phyloP scores from a whole-genome alignment of 2,329 filamentous ascomycete genomes.

The Colletotrichum tofieldiae region DNA sequence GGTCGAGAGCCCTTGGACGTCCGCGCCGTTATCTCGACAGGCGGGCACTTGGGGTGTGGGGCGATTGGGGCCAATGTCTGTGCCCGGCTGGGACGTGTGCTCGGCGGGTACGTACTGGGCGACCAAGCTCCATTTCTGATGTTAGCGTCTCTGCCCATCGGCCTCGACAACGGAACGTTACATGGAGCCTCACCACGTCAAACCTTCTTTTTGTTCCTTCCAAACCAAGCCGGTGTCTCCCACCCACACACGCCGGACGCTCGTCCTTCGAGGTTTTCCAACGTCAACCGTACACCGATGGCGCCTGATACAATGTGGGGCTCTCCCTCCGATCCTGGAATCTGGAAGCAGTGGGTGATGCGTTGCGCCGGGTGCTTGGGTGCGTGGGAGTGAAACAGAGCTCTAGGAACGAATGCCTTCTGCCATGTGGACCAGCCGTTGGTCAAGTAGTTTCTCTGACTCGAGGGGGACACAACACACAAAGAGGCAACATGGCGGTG shows the following conservation, averaged over 20 bases:
- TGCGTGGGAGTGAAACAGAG: constrained; percentile 40
- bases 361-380: constrained; percentile 38
- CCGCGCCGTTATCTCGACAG: constrained; percentile 2
- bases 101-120: constrained; percentile 8
- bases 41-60: neutral
- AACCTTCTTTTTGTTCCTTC: constrained; percentile 37
- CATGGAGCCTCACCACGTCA: constrained; percentile 43
- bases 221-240: constrained; percentile 8
- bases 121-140: constrained; percentile 23
- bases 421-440: constrained; percentile 38
- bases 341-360: constrained; percentile 19
- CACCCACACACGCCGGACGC: neutral
- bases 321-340: constrained; percentile 21
- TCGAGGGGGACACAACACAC: constrained; percentile 11
- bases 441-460: constrained; percentile 42
- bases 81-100: constrained; percentile 8
- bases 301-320: constrained; percentile 24
- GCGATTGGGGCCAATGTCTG: neutral
- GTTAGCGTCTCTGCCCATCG: constrained; percentile 39
- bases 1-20: constrained; percentile 7
- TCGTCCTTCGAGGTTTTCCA: constrained; percentile 10
- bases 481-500: constrained; percentile 35
- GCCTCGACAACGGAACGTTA: constrained; percentile 42
- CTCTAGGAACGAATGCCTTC: constrained; percentile 20
- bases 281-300: neutral